Percentiles rank a stretch among this genome's conserved stretches.
These are phyloP conservation scores for Podospora pseudoanserina DNA, from an alignment of 495 filamentous ascomycete genomes.

Conservation along the genomic window DNA sequence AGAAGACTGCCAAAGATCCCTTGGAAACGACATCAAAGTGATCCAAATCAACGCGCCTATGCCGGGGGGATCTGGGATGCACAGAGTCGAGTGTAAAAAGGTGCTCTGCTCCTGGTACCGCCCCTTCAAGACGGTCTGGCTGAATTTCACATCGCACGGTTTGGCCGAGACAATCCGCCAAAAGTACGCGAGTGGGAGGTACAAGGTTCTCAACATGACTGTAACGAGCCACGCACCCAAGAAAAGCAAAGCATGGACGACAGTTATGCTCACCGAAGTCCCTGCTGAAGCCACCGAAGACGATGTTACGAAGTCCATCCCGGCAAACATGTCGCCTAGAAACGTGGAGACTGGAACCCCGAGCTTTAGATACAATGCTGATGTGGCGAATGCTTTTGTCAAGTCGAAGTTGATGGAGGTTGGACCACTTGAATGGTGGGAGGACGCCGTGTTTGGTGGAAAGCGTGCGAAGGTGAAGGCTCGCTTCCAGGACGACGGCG, in stretches of 20 bases:
- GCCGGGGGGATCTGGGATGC: slow-evolving; percentile 17
- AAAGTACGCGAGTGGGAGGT: slow-evolving; percentile 19
- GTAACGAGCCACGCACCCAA: slow-evolving; percentile 14
- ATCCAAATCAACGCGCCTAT: slow-evolving; percentile 18
- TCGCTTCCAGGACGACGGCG: slow-evolving; percentile 28
- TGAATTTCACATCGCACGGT: slow-evolving; percentile 25
- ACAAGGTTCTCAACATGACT: slow-evolving; percentile 13
- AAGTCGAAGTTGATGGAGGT: slow-evolving; percentile 28
- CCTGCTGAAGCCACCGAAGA: slow-evolving; percentile 16
- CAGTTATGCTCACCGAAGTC: slow-evolving; percentile 27
- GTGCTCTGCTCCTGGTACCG: slow-evolving; percentile 35
- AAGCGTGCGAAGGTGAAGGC: slow-evolving; percentile 35
- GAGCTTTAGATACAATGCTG: slow-evolving; percentile 21
- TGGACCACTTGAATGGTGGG: slow-evolving; percentile 36
- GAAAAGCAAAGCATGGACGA: neutral
- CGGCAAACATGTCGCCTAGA: slow-evolving; percentile 6
- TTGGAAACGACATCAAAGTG: slow-evolving; percentile 2
- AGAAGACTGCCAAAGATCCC: neutral
- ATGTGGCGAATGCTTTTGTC: slow-evolving; percentile 14
- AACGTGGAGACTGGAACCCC: slow-evolving; percentile 23
- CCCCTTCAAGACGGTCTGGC: slow-evolving; percentile 24
- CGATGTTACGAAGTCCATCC: slow-evolving; percentile 22
- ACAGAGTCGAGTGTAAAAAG: slow-evolving; percentile 31
- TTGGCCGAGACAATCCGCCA: slow-evolving; percentile 20
- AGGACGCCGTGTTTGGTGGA: slow-evolving; percentile 17